These are phyloP conservation scores for Phytophthora lateralis DNA, from an alignment of 352 stramenopile species.

Conservation along the genomic window DNA sequence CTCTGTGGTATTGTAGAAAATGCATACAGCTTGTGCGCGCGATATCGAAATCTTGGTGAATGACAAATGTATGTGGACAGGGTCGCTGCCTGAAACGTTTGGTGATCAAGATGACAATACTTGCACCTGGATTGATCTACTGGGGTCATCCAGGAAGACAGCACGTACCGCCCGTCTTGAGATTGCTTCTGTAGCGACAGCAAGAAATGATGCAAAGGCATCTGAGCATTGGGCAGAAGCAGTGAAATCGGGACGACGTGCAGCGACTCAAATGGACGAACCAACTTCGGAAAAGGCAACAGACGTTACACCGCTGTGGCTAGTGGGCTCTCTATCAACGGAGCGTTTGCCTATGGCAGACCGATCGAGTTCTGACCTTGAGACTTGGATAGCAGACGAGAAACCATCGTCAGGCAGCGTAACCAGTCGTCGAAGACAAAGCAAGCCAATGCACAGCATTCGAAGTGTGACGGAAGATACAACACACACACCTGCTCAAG, in stretches of 20 bases:
- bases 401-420: slow-evolving; percentile 16
- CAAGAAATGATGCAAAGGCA: slow-evolving; percentile 1
- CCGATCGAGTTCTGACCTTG: slow-evolving; percentile 9
- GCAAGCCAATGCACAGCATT: slow-evolving; percentile 7
- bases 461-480: slow-evolving; percentile 6
- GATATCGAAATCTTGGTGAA: slow-evolving; percentile 74
- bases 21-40: slow-evolving; percentile 51
- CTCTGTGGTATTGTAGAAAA: slow-evolving; percentile 29
- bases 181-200: slow-evolving; percentile 1
- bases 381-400: slow-evolving; percentile 22
- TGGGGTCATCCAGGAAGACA: slow-evolving; percentile 40
- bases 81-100: slow-evolving; percentile 75
- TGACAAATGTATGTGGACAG: slow-evolving; percentile 72
- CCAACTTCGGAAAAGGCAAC: slow-evolving; percentile 3
- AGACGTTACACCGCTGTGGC: slow-evolving; percentile 29
- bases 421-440: slow-evolving; percentile 28
- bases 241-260: neutral
- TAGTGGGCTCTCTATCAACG: slow-evolving; percentile 7
- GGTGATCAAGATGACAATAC: slow-evolving; percentile 67
- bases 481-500: neutral
- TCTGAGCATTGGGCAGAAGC: slow-evolving; percentile 9
- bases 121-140: slow-evolving; percentile 75
- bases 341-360: slow-evolving; percentile 11
- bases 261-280: slow-evolving; percentile 2
- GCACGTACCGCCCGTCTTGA: slow-evolving; percentile 28